phyloP scores from a whole-genome alignment of 495 filamentous ascomycete genomes.

The Penicillium fimorum region DNA sequence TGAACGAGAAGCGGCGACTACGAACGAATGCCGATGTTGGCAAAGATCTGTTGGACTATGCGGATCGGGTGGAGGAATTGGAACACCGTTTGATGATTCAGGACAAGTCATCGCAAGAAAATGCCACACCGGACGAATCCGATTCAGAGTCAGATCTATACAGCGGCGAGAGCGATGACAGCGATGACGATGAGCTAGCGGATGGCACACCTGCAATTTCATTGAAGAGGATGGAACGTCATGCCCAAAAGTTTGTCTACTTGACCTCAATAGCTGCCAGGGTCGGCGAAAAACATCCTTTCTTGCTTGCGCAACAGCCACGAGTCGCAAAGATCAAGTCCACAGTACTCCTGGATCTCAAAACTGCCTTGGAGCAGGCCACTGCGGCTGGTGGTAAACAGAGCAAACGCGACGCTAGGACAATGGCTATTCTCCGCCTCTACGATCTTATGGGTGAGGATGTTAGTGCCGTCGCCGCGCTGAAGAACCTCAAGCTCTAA shows the following conservation, averaged over 20 bases:
- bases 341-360: slow-evolving; percentile 81
- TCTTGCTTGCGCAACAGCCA: slow-evolving; percentile 56
- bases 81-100: slow-evolving; percentile 67
- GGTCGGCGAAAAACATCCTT: slow-evolving; percentile 63
- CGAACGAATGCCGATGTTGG: slow-evolving; percentile 56
- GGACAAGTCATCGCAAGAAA: slow-evolving; percentile 19
- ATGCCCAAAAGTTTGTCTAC: slow-evolving; percentile 57
- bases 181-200: slow-evolving; percentile 50
- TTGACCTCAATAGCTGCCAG: slow-evolving; percentile 49
- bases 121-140: slow-evolving; percentile 19
- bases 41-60: slow-evolving; percentile 66
- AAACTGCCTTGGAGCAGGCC: slow-evolving; percentile 72
- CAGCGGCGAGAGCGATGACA: slow-evolving; percentile 54
- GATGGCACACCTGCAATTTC: slow-evolving; percentile 45
- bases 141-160: slow-evolving; percentile 42
- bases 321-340: slow-evolving; percentile 62
- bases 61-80: slow-evolving; percentile 67
- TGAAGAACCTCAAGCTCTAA: slow-evolving; percentile 64
- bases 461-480: slow-evolving; percentile 58
- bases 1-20: slow-evolving; percentile 55
- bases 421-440: slow-evolving; percentile 69
- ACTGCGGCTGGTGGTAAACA: slow-evolving; percentile 53
- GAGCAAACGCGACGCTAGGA: slow-evolving; percentile 50
- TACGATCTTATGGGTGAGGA: slow-evolving; percentile 78
- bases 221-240: slow-evolving; percentile 52